Base-by-base conservation (phyloP, 345 rosid genomes). In the Carallia pectinifolia region DNA sequence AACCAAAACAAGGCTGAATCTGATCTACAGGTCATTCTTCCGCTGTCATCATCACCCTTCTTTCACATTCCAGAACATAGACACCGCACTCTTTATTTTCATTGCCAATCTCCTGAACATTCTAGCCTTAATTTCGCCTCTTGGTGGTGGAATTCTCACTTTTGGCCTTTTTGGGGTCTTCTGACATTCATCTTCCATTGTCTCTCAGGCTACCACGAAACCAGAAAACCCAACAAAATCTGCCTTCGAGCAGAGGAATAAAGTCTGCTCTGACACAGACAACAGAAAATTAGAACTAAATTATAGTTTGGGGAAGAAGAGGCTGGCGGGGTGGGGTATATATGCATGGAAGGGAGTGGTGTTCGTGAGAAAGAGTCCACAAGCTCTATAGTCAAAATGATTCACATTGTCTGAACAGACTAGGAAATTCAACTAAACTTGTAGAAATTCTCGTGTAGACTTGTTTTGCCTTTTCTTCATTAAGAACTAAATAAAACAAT, bases 61-160 rank as follows among this genome's bases (percentile, higher is more conserved):
- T 53, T 67, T 36, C n/a, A 10, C 2, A 19, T 3, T 19, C 58
- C 64, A 56, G 2, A 19, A 18, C 5, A 2, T 6, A 33, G 36
- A 62, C 5, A 48, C 38, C 18, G 29, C 62, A 33, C 2, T 33
- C 48, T 53, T 53, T 54, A 75, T 59, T 36, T 64, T 61, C 68
- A 52, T 47, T 13, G 1, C 73, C 6, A 67, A 5, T 4, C 10
- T 13, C 61, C 56, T 66, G 4, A 78, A 60, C 19, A 82, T 79
- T 71, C 13, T 61, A 2, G 0, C 31, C 53, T 60, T 73, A 30
- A 82, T 17, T 12, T n/a, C 65, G 47, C 82, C 85, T 48, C 85
- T 82, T 62, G 18, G 58, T 17, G 82, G 82, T 15, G 79, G 81
- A 27, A 76, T 2, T 58, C 75, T 71, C 27, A 37, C 77, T 34